Evolutionary conservation across 176 grass and related monocot genomes (phyloP), one percentile per base, ranked within the genome.

Genomic region (Cymbopogon citratus): DNA sequence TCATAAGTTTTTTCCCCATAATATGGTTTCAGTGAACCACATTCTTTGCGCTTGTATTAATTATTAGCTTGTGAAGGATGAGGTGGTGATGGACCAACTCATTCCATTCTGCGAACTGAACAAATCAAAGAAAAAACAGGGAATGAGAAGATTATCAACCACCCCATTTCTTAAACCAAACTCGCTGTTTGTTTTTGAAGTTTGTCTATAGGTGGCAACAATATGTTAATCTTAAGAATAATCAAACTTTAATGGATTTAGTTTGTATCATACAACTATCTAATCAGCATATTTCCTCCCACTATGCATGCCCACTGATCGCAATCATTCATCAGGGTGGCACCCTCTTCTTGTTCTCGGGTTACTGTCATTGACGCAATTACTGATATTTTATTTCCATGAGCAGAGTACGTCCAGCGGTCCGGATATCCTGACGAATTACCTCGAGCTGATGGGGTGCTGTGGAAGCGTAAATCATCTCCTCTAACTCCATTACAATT

Each of bases 391-490:
- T 64, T 44, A 7, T 24, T 41, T 39, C 6, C 24, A 49, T 21
- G 24, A 46, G 19, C 54, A 77, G 65, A 60, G 26, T n/a, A n/a
- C n/a, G n/a, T 41, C 8, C 65, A 68, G 67, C 60, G 45, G 24
- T 66, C 36, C 12, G 24, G 66, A 60, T 33, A 78, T 83, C 46
- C 6, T 31, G 78, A 73, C 56, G 44, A 77, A 66, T 68, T 82
- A 26, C 18, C 40, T 84, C 15, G 21, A 78, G 62, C 64, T 71
- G 25, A 88, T 91, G 89, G 89, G 89, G 57, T 88, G 73, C 73
- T 85, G 86, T 63, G 85, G 89, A 79, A 91, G 85, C 8, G 89
- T 91, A 77, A 91, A 48, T 66, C 8, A 5, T 34, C 28, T 87
- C 57, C 6, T 84, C 25, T 74, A 33, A 33, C 67, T 69, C 61